These are phyloP conservation scores for Daedaleopsis nitida DNA, from an alignment of 768 basidiomycete genomes.

Conservation along the genomic window DNA sequence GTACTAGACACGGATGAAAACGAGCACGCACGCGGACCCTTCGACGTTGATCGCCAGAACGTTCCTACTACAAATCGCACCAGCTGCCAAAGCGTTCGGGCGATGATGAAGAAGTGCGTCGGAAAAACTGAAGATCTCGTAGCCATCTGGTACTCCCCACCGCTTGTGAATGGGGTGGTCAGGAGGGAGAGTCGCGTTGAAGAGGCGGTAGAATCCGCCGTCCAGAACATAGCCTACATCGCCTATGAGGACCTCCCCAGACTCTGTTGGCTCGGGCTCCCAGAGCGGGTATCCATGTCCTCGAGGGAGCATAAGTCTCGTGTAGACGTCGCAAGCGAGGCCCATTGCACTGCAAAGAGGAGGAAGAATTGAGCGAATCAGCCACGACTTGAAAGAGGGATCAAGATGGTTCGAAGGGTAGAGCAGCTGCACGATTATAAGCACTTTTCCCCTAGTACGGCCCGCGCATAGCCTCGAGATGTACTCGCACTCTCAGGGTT, in stretches of 20 bases:
- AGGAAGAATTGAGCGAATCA: too few relatives aligned
- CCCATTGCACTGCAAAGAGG: neutral
- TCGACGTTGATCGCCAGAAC: neutral
- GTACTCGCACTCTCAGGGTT: too few relatives aligned
- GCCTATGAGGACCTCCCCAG: conserved; percentile 19
- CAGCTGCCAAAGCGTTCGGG: neutral
- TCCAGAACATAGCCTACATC: conserved; percentile 22
- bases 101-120: neutral
- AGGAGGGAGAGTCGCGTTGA: conserved; percentile 17
- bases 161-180: conserved; percentile 8
- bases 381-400: too few relatives aligned
- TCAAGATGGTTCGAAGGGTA: too few relatives aligned
- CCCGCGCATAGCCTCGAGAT: too few relatives aligned
- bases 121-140: neutral
- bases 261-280: conserved; percentile 16
- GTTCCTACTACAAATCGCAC: conserved; percentile 6
- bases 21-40: neutral
- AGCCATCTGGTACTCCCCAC: conserved; percentile 10
- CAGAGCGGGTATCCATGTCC: conserved; percentile 19
- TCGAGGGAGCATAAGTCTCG: conserved; percentile 6
- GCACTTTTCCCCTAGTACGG: too few relatives aligned
- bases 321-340: conserved; percentile 13
- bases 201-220: conserved; percentile 22
- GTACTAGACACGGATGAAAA: neutral
- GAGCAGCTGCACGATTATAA: too few relatives aligned